These are phyloP conservation scores for Scenedesmus sp. DNA, from an alignment of 163 green algal species.

Conservation along the genomic window DNA sequence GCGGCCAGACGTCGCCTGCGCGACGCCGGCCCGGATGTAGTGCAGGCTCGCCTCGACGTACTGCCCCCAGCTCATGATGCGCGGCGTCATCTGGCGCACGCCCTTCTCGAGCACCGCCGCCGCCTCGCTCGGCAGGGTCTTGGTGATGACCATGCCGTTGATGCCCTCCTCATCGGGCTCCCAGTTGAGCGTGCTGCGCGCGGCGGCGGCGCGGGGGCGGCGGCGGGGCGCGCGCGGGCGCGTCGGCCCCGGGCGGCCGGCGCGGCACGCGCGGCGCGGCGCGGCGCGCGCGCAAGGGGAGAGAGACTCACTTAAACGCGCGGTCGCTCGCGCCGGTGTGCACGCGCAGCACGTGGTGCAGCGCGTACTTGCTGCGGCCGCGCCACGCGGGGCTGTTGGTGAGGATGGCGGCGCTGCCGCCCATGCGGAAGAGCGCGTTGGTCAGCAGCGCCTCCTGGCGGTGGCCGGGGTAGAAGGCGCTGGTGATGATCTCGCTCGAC, in stretches of 20 bases:
- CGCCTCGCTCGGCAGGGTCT: slow-evolving; percentile 46
- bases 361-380: slow-evolving; percentile 71
- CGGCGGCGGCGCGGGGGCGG: not conserved
- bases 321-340: slow-evolving; percentile 66
- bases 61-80: slow-evolving; percentile 65
- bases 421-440: slow-evolving; percentile 80
- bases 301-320: slow-evolving; percentile 48
- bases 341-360: slow-evolving; percentile 52
- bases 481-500: slow-evolving; percentile 60
- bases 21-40: slow-evolving; percentile 11
- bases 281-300: not conserved
- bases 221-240: no score
- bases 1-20: not conserved
- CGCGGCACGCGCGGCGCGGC: not conserved
- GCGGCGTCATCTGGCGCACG: slow-evolving; percentile 40
- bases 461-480: slow-evolving; percentile 58
- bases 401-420: slow-evolving; percentile 85
- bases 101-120: slow-evolving; percentile 33
- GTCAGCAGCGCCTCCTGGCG: slow-evolving; percentile 54
- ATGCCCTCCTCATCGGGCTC: slow-evolving; percentile 58
- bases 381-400: slow-evolving; percentile 75
- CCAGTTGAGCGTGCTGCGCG: slow-evolving; percentile 52
- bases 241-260: not conserved
- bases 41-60: slow-evolving; percentile 57
- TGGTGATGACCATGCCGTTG: slow-evolving; percentile 70